A percentile compares a stretch with the other conserved stretches of the same genome.
phyloP scores from a whole-genome alignment of 345 rosid species.

The Nasturtium officinale region DNA sequence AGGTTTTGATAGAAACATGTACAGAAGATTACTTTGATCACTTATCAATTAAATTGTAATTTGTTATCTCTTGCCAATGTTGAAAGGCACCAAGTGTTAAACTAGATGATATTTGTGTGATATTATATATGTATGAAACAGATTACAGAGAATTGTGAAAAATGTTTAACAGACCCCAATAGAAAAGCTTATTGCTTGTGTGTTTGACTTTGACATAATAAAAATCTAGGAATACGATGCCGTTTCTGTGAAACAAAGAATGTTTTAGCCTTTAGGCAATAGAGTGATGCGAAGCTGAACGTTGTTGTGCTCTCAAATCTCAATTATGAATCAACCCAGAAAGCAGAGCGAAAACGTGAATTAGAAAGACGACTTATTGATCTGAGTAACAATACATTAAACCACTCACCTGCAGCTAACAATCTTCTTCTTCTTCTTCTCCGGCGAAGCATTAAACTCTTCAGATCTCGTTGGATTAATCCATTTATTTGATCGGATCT shows the following conservation, averaged over 20 bases:
- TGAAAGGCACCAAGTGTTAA: not conserved
- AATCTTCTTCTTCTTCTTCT: constrained; percentile 22
- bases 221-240: not conserved
- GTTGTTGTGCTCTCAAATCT: not conserved
- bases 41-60: constrained; percentile 31
- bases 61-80: constrained; percentile 10
- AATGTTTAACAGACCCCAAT: not conserved
- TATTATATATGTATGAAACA: not conserved
- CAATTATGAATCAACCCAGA: constrained; percentile 21
- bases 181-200: not conserved
- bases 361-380: constrained; percentile 15
- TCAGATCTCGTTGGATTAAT: constrained; percentile 36
- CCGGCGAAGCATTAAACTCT: constrained; percentile 10
- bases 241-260: not conserved
- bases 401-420: constrained; percentile 5
- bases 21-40: constrained; percentile 35
- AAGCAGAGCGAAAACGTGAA: constrained; percentile 27
- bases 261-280: too few species aligned
- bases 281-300: not conserved
- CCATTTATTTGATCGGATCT: constrained; percentile 39
- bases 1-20: constrained; percentile 43
- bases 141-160: not conserved
- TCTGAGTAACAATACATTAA: not conserved
- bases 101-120: constrained; percentile 4
- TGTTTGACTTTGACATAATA: too few species aligned